phyloP scores from a whole-genome alignment of 805 yeast species.

The Wickerhamiella allomyrinae region DNA sequence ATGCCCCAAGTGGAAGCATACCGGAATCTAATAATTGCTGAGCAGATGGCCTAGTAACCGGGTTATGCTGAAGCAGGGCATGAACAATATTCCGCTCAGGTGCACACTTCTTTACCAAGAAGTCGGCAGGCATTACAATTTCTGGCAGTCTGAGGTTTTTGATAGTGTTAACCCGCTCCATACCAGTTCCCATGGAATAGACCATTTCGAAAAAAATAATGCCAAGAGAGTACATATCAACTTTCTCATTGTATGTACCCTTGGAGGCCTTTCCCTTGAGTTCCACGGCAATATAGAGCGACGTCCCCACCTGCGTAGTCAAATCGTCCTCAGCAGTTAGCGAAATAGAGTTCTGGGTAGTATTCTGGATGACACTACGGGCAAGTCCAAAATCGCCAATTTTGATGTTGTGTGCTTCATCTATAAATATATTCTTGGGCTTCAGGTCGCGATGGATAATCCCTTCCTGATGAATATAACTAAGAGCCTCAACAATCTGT shows the following conservation, averaged over 20 bases:
- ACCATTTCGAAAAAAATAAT: constrained; percentile 93
- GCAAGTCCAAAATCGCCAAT: constrained; percentile 98
- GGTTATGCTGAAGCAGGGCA: constrained; percentile 62
- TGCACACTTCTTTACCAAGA: constrained; percentile 35
- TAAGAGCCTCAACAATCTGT: constrained; percentile 77
- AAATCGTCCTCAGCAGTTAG: constrained; percentile 41
- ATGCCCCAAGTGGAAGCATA: constrained; percentile 72
- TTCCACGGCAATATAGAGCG: constrained; percentile 84
- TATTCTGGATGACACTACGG: constrained; percentile 33
- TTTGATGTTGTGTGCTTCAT: constrained; percentile 73
- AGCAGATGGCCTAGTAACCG: constrained; percentile 69
- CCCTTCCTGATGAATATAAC: constrained; percentile 85
- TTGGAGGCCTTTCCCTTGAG: constrained; percentile 33
- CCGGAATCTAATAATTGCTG: constrained; percentile 63
- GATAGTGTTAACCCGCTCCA: constrained; percentile 79
- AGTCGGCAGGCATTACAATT: constrained; percentile 59
- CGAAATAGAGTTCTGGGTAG: constrained; percentile 6
- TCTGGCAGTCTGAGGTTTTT: constrained; percentile 43
- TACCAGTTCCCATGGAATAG: constrained; percentile 68
- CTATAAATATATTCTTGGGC: constrained; percentile 92
- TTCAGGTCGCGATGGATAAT: constrained; percentile 91
- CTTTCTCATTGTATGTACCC: constrained; percentile 81
- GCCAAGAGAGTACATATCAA: constrained; percentile 91
- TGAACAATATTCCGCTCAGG: constrained; percentile 56
- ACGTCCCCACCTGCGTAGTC: constrained; percentile 89